A percentile compares a stretch with the other conserved stretches of the same genome.
These are phyloP conservation scores for Pseudoperonospora humuli DNA, from an alignment of 352 stramenopile species.

Conservation along the genomic window DNA sequence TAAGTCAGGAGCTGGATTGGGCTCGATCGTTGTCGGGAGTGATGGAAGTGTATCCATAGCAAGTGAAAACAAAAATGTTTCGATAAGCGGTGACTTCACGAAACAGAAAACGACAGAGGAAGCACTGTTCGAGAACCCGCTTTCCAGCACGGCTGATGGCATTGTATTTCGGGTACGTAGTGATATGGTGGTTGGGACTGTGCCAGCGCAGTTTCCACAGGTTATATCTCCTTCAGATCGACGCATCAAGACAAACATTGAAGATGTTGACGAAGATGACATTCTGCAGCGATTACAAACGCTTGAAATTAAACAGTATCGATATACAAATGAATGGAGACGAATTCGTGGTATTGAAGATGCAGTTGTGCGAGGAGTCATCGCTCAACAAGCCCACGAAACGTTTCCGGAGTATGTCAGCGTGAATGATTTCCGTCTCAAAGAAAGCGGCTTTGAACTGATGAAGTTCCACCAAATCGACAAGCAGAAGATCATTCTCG, in stretches of 20 bases:
- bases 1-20: conserved; percentile 12
- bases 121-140: conserved; percentile 15
- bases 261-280: conserved; percentile 76
- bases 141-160: conserved; percentile 20
- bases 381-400: conserved; percentile 60
- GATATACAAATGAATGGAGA: conserved; percentile 86
- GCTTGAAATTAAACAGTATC: conserved; percentile 85
- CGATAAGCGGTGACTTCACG: conserved; percentile 11
- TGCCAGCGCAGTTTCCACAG: conserved; percentile 80
- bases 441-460: conserved; percentile 61
- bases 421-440: conserved; percentile 58
- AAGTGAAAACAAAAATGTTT: conserved; percentile 13
- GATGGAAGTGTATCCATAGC: conserved; percentile 12
- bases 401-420: conserved; percentile 86
- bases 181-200: conserved; percentile 40
- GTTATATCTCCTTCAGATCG: conserved; percentile 86
- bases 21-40: conserved; percentile 13
- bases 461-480: conserved; percentile 87
- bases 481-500: conserved; percentile 80
- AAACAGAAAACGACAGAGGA: conserved; percentile 18
- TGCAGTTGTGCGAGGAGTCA: conserved; percentile 74
- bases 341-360: conserved; percentile 67
- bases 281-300: conserved; percentile 81
- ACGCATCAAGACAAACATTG: conserved; percentile 89
- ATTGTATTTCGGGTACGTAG: conserved; percentile 33